Evolutionary conservation across 495 filamentous ascomycete species (phyloP).

Genomic region (Aspergillus ostianus): DNA sequence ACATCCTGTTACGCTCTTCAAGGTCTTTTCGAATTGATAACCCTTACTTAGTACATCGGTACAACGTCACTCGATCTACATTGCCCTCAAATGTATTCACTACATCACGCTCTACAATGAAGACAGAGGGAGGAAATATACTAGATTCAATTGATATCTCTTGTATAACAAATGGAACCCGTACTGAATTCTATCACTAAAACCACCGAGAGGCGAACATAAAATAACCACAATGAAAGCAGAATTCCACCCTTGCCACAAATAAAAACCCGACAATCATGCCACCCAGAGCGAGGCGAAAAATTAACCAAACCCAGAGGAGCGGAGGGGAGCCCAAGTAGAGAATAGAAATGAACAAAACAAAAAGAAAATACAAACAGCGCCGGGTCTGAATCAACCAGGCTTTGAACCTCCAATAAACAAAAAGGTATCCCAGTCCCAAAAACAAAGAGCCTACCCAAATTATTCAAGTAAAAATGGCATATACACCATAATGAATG

Average conservation of each 20-base stretch:
- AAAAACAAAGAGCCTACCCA: background rate
- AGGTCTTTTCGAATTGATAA: background rate
- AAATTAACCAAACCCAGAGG: background rate
- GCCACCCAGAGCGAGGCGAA: background rate
- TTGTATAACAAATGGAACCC: background rate
- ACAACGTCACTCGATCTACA: background rate
- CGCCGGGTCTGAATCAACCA: no score
- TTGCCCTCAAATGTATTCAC: background rate
- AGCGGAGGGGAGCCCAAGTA: background rate
- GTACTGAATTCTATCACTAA: background rate
- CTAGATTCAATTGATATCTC: background rate
- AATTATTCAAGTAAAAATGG: constrained; percentile 5
- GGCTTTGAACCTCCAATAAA: no score
- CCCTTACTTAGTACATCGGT: no score
- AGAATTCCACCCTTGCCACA: background rate
- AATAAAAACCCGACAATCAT: background rate
- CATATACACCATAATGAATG: background rate
- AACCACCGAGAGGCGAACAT: background rate
- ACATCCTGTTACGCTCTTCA: background rate
- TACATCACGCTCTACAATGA: background rate
- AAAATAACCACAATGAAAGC: background rate
- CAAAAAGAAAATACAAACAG: background rate
- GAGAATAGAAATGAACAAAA: background rate
- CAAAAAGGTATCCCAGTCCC: background rate
- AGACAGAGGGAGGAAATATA: background rate